Base-by-base conservation (phyloP, 192 early-diverging fungal species). In the Coemansia sp. region DNA sequence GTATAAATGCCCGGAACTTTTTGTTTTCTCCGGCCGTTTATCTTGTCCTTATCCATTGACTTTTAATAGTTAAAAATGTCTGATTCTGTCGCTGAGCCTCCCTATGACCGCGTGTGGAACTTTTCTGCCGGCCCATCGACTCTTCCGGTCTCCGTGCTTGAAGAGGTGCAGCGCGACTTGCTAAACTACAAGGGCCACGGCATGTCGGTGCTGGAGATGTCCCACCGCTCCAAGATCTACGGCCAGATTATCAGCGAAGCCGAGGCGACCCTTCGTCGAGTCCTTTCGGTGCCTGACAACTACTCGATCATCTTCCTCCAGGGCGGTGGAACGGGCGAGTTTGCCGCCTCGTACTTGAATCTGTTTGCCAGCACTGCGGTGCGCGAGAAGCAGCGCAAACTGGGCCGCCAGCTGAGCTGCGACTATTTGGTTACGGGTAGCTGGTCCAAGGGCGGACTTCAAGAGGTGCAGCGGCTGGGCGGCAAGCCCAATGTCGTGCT, bases 301-400 rank as follows among this genome's bases (percentile, higher is more conserved):
- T 96, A 99, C 83, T 84, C 87, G 44, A 85, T 98, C 34, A 57
- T 95, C 50, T 98, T 96, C 71, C 87, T 96, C 87, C 96, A 98
- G 77, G 96, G 95, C 52, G 97, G 97, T 28, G 96, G 91, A 4
- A 90, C 92, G 23, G 88, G 93, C 9, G 93, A 94, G 81, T 99
- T 99, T 81, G 87, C 94, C 0, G 86, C 92, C 2, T 72, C 94
- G 2, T 89, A 93, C 34, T 92, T 93, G 70, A 99, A 99, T 69
- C 79, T 99, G 60, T 69, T 96, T 25, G 92, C 88, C 0, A 81
- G 84, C 73, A 71, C 62, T 47, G 37, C 63, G 3, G 75, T 78
- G 26, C 75, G 75, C 57, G 77, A 77, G 40, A 71, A 74, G 64
- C 75, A 75, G 68, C 49, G 58, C 42, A 65, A 60, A 65, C 50